phyloP scores from a whole-genome alignment of 208 protist species.

The Herpetomonas tarakana region DNA sequence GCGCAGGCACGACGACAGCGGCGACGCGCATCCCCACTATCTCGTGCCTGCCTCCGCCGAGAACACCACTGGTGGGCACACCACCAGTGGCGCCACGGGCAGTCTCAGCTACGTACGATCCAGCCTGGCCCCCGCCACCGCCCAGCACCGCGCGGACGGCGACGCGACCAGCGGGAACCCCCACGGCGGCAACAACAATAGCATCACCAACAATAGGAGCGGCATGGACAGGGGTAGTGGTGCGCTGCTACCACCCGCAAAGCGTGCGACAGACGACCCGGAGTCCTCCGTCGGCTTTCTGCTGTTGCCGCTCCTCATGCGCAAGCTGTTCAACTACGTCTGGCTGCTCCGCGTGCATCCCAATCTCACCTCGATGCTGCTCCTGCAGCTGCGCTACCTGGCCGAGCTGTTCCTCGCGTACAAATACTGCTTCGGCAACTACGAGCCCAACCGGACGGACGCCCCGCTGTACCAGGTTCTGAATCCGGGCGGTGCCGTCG shows the following conservation, averaged over 20 bases:
- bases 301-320: slow-evolving; percentile 73
- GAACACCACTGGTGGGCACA: not conserved
- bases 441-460: slow-evolving; percentile 54
- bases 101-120: not conserved
- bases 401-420: slow-evolving; percentile 74
- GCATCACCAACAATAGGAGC: slow-evolving; percentile 4
- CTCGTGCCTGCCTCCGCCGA: not conserved
- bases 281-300: slow-evolving; percentile 36
- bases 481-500: slow-evolving; percentile 50
- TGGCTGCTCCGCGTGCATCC: slow-evolving; percentile 74
- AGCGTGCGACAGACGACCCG: no score
- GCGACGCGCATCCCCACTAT: no score
- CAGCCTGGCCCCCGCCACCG: not conserved
- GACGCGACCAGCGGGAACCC: slow-evolving; percentile 1
- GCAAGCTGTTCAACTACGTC: slow-evolving; percentile 72
- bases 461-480: slow-evolving; percentile 53
- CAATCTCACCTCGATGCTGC: slow-evolving; percentile 65
- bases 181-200: slow-evolving; percentile 1
- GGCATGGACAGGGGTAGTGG: not conserved
- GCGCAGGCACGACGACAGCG: not conserved
- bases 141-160: not conserved
- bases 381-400: slow-evolving; percentile 76
- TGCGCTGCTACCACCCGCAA: not conserved
- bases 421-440: slow-evolving; percentile 79
- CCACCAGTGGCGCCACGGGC: not conserved